Percentiles rank a stretch among this genome's conserved stretches.
Evolutionary conservation across 2,329 filamentous ascomycete genomes (phyloP).

Genomic region (Claviceps sorghi): DNA sequence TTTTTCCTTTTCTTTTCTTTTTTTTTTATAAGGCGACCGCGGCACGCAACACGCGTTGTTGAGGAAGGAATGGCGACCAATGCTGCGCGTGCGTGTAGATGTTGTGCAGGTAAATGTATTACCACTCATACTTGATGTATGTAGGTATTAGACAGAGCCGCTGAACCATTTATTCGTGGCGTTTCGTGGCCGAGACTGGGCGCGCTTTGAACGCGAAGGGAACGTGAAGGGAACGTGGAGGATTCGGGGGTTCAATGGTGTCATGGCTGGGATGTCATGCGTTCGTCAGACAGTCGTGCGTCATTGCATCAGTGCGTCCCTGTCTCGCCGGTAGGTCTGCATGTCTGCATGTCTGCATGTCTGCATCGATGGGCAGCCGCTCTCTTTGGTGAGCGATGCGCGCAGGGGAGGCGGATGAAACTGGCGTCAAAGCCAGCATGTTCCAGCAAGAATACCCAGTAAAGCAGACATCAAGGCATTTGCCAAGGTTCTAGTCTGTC

Average conservation of each 20-base stretch:
- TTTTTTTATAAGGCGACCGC: not conserved
- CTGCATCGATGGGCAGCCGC: not conserved
- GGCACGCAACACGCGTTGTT: not conserved
- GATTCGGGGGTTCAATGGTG: not conserved
- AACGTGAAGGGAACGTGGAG: too few relatives aligned
- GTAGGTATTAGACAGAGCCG: not conserved
- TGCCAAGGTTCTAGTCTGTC: too few relatives aligned
- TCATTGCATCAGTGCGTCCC: not conserved
- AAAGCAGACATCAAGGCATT: too few relatives aligned
- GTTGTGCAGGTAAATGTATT: not conserved
- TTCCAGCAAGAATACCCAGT: too few relatives aligned
- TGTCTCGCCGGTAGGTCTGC: not conserved
- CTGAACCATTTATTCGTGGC: too few relatives aligned
- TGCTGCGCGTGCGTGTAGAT: not conserved
- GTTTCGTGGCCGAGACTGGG: too few relatives aligned
- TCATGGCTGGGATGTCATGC: not conserved
- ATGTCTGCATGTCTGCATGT: not conserved
- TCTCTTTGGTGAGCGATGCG: not conserved
- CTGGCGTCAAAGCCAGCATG: too few relatives aligned
- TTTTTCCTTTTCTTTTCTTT: too few relatives aligned
- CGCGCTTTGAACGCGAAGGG: too few relatives aligned
- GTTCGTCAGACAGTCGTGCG: not conserved
- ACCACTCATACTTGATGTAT: not conserved
- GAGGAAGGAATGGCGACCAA: not conserved
- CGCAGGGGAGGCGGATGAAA: too few relatives aligned